Percentiles rank a stretch among this genome's conserved stretches.
Conservation (phyloP, 225 moss, liverwort and hornwort genomes). For the Sphagnum contortum region DNA sequence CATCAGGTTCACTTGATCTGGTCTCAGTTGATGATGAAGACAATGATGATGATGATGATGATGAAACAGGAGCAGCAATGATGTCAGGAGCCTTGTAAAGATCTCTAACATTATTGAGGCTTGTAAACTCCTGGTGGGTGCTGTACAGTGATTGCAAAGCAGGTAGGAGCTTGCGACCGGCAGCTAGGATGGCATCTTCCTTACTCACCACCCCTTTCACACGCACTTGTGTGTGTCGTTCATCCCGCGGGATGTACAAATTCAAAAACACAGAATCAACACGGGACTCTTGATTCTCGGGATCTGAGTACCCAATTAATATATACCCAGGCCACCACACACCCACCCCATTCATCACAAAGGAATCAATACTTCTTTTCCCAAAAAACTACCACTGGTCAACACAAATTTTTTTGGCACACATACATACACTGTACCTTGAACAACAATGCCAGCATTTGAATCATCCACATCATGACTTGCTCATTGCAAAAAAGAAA, state of each 20-base stretch:
- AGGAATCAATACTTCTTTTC: background rate
- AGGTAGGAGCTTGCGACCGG: conserved; percentile 40
- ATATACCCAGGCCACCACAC: background rate
- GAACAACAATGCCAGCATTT: background rate
- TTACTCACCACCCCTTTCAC: conserved; percentile 31
- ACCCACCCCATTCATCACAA: background rate
- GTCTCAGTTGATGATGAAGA: too few species aligned
- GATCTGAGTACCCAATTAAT: conserved; percentile 24
- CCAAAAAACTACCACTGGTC: background rate
- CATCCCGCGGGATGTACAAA: conserved; percentile 57
- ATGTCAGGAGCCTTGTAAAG: conserved; percentile 16
- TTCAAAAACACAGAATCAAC: conserved; percentile 25
- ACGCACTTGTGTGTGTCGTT: conserved; percentile 21
- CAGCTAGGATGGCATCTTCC: conserved; percentile 39
- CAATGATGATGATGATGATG: too few species aligned
- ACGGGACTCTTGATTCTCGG: conserved; percentile 34
- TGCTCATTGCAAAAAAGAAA: background rate
- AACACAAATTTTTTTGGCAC: background rate
- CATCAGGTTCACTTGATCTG: too few species aligned
- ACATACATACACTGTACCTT: background rate
- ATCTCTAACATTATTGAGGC: conserved; percentile 35
- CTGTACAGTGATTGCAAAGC: conserved; percentile 36
- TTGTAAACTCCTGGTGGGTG: conserved; percentile 35
- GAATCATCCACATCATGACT: background rate
- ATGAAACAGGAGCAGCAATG: too few species aligned